Evolutionary conservation across 2,329 filamentous ascomycete species (phyloP), one percentile per base, ranked within the genome.

Genomic region (Penicillium psychrosexuale): DNA sequence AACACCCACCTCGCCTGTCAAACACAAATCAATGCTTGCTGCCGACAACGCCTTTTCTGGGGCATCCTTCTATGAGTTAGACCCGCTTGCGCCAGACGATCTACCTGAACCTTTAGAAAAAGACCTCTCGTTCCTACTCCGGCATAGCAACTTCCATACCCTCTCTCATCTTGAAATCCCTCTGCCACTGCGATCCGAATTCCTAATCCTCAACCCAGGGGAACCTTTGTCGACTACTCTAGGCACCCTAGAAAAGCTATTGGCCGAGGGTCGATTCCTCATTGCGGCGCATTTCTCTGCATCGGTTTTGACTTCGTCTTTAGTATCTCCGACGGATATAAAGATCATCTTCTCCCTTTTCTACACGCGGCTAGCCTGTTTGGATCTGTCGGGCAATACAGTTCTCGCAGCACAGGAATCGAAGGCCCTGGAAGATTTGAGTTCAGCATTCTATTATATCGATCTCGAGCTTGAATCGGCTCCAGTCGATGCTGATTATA

Each of bases 111-210:
- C 74, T 11, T 70, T 78, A n/a, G 72, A 77, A 34, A 88, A 89
- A 66, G 88, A 96, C 75, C 89, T 96, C 62, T 84, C 86, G 17
- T 93, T 88, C 70, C 84, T 97, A 43, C 82, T 94, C 11, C 84
- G 87, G 19, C 86, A 90, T 3, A 84, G 90, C 60, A 87, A 92
- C 53, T 97, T 93, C 77, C 92, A 96, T 69, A 85, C 88, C 1
- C 79, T 97, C 24, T 86, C 88, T 0, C 82, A 82, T 15, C 80
- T 84, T 42, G 77, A 82, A 47, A 75, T 84, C 42, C 82, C 83
- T 4, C 74, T 75, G 8, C 76, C 90, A 3, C 93, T 96, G 71
- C 84, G 89, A 57, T 83, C 83, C 60, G 83, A 89, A 0, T 72
- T 84, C 19, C 80, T 86, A 58, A 84, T 86, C 60, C 86, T 90